Base-by-base conservation (phyloP, 768 basidiomycete species). In the Mycena vulgaris region DNA sequence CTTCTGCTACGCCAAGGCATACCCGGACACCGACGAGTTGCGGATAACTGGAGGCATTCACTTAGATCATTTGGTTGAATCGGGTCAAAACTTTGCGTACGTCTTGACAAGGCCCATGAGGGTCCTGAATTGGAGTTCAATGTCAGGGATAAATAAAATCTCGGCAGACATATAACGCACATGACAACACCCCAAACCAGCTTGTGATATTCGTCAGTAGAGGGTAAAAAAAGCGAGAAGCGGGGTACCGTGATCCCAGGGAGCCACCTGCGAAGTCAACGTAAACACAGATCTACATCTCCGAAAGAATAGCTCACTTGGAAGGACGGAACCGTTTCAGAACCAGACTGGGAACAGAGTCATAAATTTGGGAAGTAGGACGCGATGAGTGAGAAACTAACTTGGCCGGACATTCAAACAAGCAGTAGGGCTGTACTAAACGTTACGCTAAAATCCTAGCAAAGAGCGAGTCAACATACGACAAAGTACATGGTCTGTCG, bases 321-420 rank as follows among this genome's bases (percentile, higher is more conserved):
- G 92, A 92, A 25, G 92, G 92, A 31, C 89, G 86, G 75, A 92
- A 85, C 39, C 84, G 85, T 74, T 92, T 92, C 45, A 93, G 81
- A 13, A 91, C 86, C 39, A 91, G 78, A 63, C 86, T 87, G 68
- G 6, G 23, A 57, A 31, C 4, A 10, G 67, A 10, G 60, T 45
- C 21, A 33, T 42, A 13, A 69, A 30, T 27, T 47, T 21, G 37
- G 28, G 28, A 72, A 74, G 75, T 61, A 61, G 60, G 27, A 33
- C 23, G 23, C 49, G 42, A 48, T n/a, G 16, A 16, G 25, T 33
- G 14, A 33, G 25, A 47, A 7, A 42, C 83, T n/a, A 65, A 92
- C 91, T 93, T 94, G 25, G 90, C 87, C 0, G 92, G 92, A 68
- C 89, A 90, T 81, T 93, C 92, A 66, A 90, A 91, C 51, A 88